Evolutionary conservation across 805 yeast genomes (phyloP).

Genomic region (Zygosaccharomyces bisporus): DNA sequence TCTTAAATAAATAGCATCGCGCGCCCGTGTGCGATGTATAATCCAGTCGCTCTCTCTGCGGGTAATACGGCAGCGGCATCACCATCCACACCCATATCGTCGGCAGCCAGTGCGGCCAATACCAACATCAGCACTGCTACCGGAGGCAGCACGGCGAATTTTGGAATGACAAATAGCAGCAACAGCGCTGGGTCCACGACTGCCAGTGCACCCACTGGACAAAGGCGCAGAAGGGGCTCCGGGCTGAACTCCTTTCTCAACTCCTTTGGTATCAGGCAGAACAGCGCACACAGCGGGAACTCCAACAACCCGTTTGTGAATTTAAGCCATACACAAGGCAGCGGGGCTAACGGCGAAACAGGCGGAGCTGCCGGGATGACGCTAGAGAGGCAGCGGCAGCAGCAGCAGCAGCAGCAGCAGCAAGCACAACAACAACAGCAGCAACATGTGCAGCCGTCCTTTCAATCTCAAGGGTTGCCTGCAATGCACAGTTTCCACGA

Average conservation of each 20-base stretch:
- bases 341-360: constrained; percentile 1
- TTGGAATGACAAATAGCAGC: constrained; percentile 8
- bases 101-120: constrained; percentile 5
- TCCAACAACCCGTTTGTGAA: constrained; percentile 7
- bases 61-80: constrained; percentile 5
- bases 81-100: constrained; percentile 5
- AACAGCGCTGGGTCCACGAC: constrained; percentile 4
- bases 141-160: constrained; percentile 4
- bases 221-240: constrained; percentile 25
- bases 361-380: neutral
- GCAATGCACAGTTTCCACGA: constrained; percentile 13
- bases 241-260: constrained; percentile 28
- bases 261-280: constrained; percentile 32
- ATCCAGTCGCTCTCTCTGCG: constrained; percentile 14
- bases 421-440: constrained; percentile 6
- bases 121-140: constrained; percentile 7
- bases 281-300: constrained; percentile 5
- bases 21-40: constrained; percentile 10
- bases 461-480: constrained; percentile 12
- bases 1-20: neutral
- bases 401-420: constrained; percentile 8
- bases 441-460: constrained; percentile 9
- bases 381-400: constrained; percentile 3
- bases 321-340: constrained; percentile 1
- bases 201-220: constrained; percentile 5